Percentiles rank a stretch among this genome's conserved stretches.
phyloP scores from a whole-genome alignment of 148 eudicot genomes.

The Amaranthus palmeri region DNA sequence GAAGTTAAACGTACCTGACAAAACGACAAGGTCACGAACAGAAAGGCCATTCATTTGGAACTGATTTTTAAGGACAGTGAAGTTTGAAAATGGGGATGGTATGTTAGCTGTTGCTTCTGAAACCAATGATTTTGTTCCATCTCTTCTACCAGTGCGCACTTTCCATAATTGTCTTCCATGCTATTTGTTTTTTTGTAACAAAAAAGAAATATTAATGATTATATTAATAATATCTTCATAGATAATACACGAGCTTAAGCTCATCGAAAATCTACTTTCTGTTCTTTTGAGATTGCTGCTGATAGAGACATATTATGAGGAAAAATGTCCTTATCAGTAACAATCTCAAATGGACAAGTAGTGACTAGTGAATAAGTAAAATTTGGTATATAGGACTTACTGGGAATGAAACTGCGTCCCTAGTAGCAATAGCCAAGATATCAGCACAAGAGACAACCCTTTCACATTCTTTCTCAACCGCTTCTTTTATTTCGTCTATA shows the following conservation, averaged over 20 bases:
- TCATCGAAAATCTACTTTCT: too few species aligned
- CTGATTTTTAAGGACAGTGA: constrained; percentile 7
- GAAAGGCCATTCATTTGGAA: constrained; percentile 15
- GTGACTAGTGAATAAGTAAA: neutral
- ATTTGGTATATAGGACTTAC: neutral
- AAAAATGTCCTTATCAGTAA: neutral
- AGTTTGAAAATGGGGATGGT: constrained; percentile 18
- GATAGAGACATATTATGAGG: neutral
- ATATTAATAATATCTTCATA: neutral
- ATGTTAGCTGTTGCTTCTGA: constrained; percentile 16
- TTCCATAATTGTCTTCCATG: constrained; percentile 25
- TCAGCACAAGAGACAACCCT: constrained; percentile 28
- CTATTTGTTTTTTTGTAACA: neutral
- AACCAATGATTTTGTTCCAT: constrained; percentile 21
- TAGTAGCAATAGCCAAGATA: constrained; percentile 24
- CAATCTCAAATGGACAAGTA: too few species aligned
- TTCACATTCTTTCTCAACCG: constrained; percentile 16
- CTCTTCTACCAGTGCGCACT: constrained; percentile 23
- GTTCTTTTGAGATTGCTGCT: neutral
- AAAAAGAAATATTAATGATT: neutral
- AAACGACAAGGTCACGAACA: constrained; percentile 22
- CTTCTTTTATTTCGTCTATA: constrained; percentile 25
- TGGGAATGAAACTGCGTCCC: constrained; percentile 17
- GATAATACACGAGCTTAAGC: too few species aligned
- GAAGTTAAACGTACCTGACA: constrained; percentile 18